Conservation (phyloP, 2,329 filamentous ascomycete species). For the Diaporthe longicolla region DNA sequence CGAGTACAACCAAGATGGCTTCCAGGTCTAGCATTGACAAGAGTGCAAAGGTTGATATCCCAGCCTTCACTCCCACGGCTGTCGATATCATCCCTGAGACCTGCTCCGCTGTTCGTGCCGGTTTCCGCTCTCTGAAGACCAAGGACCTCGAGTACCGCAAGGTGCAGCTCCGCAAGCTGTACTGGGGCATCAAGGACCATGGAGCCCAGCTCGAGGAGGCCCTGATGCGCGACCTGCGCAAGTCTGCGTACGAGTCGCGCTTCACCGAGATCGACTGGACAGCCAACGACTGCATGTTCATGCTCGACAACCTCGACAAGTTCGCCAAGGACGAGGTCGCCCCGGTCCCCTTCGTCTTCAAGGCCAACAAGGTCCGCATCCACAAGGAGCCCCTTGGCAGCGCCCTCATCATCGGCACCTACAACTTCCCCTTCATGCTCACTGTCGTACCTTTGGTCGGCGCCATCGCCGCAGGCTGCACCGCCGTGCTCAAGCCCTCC, state of each 20-base stretch:
- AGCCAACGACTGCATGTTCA: slow-evolving; percentile 85
- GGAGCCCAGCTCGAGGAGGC: slow-evolving; percentile 80
- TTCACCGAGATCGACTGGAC: slow-evolving; percentile 83
- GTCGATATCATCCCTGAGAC: slow-evolving; percentile 75
- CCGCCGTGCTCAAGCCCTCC: slow-evolving; percentile 90
- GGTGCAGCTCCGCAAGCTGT: slow-evolving; percentile 90
- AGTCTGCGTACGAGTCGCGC: slow-evolving; percentile 80
- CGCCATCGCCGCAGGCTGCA: slow-evolving; percentile 93
- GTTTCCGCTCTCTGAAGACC: slow-evolving; percentile 86
- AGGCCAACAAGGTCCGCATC: slow-evolving; percentile 79
- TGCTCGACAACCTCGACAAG: slow-evolving; percentile 81
- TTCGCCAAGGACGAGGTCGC: slow-evolving; percentile 86
- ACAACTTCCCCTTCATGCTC: slow-evolving; percentile 93
- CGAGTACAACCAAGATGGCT: slow-evolving; percentile 26
- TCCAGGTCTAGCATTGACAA: slow-evolving; percentile 51
- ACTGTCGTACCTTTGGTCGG: slow-evolving; percentile 84
- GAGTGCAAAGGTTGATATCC: slow-evolving; percentile 57
- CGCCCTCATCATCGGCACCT: slow-evolving; percentile 89
- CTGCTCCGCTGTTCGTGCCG: slow-evolving; percentile 72
- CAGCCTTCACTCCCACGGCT: slow-evolving; percentile 71
- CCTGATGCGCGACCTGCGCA: slow-evolving; percentile 82
- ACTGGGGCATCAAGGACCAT: slow-evolving; percentile 91
- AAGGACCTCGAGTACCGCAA: slow-evolving; percentile 86
- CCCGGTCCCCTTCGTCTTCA: slow-evolving; percentile 78
- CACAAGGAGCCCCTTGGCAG: slow-evolving; percentile 90